phyloP scores from a whole-genome alignment of 176 grass and related monocot species.

The Carex cristatella region DNA sequence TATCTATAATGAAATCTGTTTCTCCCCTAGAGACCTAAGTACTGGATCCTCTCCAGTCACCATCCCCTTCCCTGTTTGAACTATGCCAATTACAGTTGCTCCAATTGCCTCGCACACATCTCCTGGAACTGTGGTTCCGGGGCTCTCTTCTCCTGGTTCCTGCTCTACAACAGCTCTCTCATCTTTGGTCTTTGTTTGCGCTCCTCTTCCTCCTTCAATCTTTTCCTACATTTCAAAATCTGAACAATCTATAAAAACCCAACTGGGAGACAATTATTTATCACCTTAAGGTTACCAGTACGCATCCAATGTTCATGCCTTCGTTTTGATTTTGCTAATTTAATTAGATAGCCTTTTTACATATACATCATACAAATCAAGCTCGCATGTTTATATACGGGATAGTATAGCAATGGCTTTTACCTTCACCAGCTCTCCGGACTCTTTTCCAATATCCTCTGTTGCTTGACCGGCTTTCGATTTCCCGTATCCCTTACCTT shows the following conservation, averaged over 20 bases:
- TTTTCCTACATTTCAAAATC: slow-evolving; percentile 22
- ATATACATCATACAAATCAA: not conserved
- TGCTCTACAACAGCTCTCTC: slow-evolving; percentile 24
- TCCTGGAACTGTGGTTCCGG: slow-evolving; percentile 25
- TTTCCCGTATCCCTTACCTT: slow-evolving; percentile 22
- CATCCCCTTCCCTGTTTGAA: slow-evolving; percentile 43
- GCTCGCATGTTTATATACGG: not conserved
- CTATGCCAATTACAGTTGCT: slow-evolving; percentile 46
- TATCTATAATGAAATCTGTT: not conserved
- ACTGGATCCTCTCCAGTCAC: slow-evolving; percentile 51
- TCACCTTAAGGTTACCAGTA: not conserved
- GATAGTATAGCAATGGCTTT: not conserved
- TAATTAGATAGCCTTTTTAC: not conserved
- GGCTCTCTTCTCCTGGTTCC: not conserved
- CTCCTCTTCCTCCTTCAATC: not conserved
- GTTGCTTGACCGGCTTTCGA: not conserved
- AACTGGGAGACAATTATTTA: not conserved
- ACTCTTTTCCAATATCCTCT: not conserved
- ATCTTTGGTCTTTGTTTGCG: slow-evolving; percentile 2
- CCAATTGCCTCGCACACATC: slow-evolving; percentile 57
- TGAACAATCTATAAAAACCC: not conserved
- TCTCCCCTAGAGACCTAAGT: not conserved
- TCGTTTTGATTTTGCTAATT: not conserved
- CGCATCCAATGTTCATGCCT: not conserved
- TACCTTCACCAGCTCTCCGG: slow-evolving; percentile 1